These are phyloP conservation scores for Mucor lusitanicus DNA, from an alignment of 371 early-diverging fungal genomes.

Conservation along the genomic window DNA sequence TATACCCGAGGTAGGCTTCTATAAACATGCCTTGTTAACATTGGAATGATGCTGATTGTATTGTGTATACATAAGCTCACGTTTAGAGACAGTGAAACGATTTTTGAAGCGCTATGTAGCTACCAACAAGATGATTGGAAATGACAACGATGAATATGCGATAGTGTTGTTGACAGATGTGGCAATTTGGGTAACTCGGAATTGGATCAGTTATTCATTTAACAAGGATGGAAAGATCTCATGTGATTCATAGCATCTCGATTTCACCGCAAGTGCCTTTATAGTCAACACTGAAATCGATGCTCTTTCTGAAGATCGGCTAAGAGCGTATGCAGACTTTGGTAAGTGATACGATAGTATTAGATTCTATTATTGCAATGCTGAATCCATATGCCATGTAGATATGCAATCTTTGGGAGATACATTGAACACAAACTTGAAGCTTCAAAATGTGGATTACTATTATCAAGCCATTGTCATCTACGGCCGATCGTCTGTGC, in stretches of 20 bases:
- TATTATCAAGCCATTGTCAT: constrained; percentile 11
- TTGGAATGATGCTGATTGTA: not conserved
- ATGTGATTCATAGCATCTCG: not conserved
- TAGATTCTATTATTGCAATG: not conserved
- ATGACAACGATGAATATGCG: constrained; percentile 6
- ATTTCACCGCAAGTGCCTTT: not conserved
- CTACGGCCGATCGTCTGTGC: constrained; percentile 7
- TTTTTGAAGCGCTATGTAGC: constrained; percentile 10
- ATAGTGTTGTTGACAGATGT: not conserved
- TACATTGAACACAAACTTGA: not conserved
- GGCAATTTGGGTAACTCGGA: constrained; percentile 7
- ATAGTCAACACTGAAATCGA: not conserved
- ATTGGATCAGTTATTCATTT: not conserved
- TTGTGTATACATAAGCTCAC: constrained; percentile 1
- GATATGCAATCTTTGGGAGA: constrained; percentile 6
- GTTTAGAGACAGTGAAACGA: constrained; percentile 6
- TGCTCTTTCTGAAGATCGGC: not conserved
- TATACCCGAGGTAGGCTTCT: constrained; percentile 4
- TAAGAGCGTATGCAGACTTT: not conserved
- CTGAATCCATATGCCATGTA: not conserved
- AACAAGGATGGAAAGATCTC: not conserved
- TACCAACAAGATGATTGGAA: constrained; percentile 12
- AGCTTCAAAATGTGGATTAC: not conserved
- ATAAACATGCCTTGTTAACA: not conserved
- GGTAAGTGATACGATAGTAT: not conserved